Evolutionary conservation across 495 filamentous ascomycete genomes (phyloP).

Genomic region (Opeltia flavorubescens): DNA sequence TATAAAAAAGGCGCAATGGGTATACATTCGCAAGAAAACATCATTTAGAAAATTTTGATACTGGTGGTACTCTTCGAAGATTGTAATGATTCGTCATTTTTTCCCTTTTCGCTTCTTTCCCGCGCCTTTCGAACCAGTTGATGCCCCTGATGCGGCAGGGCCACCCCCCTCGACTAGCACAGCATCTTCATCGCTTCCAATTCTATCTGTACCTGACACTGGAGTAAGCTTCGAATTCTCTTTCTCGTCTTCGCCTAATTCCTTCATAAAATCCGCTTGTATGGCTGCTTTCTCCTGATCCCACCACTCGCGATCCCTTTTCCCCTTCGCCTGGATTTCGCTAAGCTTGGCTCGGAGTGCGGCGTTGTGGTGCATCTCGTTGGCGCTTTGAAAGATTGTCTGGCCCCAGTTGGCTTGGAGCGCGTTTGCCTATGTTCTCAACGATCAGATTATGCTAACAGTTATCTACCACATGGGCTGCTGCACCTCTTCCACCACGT

Average conservation of each 20-base stretch:
- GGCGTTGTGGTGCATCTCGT: slow-evolving; percentile 62
- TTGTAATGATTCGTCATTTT: slow-evolving; percentile 43
- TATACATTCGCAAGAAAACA: too few species aligned
- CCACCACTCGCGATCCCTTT: slow-evolving; percentile 80
- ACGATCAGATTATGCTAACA: background rate
- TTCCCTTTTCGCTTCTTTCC: slow-evolving; percentile 70
- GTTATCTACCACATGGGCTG: slow-evolving; percentile 4
- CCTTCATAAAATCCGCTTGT: slow-evolving; percentile 69
- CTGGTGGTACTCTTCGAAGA: too few species aligned
- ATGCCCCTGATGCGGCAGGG: slow-evolving; percentile 29
- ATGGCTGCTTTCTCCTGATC: slow-evolving; percentile 63
- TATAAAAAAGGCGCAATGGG: too few species aligned
- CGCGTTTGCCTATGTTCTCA: slow-evolving; percentile 56
- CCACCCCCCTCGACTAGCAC: slow-evolving; percentile 68
- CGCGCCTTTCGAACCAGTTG: slow-evolving; percentile 25
- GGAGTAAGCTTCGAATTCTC: slow-evolving; percentile 12
- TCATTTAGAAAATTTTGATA: too few species aligned
- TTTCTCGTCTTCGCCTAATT: slow-evolving; percentile 41
- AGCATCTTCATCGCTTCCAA: slow-evolving; percentile 64
- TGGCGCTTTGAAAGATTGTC: slow-evolving; percentile 87
- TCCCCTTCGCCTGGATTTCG: slow-evolving; percentile 51
- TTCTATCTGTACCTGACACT: slow-evolving; percentile 12
- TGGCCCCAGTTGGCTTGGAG: slow-evolving; percentile 79
- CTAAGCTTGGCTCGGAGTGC: slow-evolving; percentile 45
- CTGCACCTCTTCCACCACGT: slow-evolving; percentile 81